phyloP scores from a whole-genome alignment of 2,329 filamentous ascomycete species.

The Graphium sp. region DNA sequence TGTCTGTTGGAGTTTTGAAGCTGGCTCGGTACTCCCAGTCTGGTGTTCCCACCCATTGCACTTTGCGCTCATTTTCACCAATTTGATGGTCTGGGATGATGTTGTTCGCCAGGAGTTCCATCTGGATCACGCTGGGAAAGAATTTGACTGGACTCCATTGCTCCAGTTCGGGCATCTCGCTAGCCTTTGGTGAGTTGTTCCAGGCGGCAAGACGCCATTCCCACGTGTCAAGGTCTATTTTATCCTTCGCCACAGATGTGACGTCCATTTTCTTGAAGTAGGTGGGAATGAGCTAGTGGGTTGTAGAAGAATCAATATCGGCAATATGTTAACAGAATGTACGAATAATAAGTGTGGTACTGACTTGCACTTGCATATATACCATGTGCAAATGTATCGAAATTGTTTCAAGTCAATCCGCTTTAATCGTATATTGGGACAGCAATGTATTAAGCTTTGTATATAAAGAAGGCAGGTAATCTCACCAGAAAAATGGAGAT shows the following conservation, averaged over 20 bases:
- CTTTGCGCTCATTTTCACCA: slow-evolving; percentile 41
- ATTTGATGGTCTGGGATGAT: slow-evolving; percentile 38
- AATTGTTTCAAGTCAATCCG: no score
- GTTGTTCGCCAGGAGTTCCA: slow-evolving; percentile 18
- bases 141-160: not conserved
- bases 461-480: no score
- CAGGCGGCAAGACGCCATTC: not conserved
- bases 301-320: no score
- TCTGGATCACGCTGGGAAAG: slow-evolving; percentile 18
- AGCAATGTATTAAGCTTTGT: no score
- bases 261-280: no score
- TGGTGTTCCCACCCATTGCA: slow-evolving; percentile 45
- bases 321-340: no score
- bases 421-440: no score
- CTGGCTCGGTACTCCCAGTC: slow-evolving; percentile 37
- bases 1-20: slow-evolving; percentile 11
- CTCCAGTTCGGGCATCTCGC: not conserved
- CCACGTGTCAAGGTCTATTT: not conserved
- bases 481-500: no score
- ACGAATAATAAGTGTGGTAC: no score
- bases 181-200: not conserved
- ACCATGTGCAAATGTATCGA: no score
- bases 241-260: not conserved
- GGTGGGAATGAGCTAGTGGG: no score
- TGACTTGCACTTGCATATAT: no score